Evolutionary conservation across 2,329 filamentous ascomycete species (phyloP).

Genomic region (Stagonosporopsis vannaccii): DNA sequence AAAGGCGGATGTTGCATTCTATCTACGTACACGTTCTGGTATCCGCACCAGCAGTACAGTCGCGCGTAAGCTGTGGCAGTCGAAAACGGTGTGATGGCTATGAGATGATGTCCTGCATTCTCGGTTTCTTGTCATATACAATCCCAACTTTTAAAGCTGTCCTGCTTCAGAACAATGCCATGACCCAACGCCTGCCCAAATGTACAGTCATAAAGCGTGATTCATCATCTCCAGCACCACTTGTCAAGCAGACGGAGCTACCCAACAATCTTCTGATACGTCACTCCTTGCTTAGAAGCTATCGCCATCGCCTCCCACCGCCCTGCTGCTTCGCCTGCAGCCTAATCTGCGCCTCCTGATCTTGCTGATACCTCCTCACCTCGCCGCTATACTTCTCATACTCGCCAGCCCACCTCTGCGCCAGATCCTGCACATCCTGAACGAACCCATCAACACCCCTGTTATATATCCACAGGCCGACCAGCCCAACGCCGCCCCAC

Average conservation of each 20-base stretch:
- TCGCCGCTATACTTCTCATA: slow-evolving; percentile 46
- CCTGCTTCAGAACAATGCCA: slow-evolving; percentile 6
- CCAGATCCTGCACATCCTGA: slow-evolving; percentile 60
- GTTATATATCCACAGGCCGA: slow-evolving; percentile 64
- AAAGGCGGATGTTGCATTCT: too few species aligned
- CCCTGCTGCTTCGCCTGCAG: slow-evolving; percentile 29
- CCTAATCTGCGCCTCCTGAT: slow-evolving; percentile 37
- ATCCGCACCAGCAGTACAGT: too few species aligned
- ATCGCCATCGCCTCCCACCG: slow-evolving; percentile 14
- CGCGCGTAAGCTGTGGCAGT: too few species aligned
- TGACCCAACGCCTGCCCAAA: slow-evolving; percentile 1
- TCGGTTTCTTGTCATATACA: background rate
- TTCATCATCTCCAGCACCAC: slow-evolving; percentile 1
- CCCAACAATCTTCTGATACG: background rate
- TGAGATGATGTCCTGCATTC: background rate
- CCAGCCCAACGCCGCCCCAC: slow-evolving; percentile 65
- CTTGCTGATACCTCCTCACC: slow-evolving; percentile 34
- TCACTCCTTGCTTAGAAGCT: background rate
- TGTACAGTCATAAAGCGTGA: slow-evolving; percentile 14
- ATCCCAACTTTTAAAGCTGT: background rate
- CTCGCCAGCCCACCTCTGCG: slow-evolving; percentile 48
- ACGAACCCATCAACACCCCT: slow-evolving; percentile 71
- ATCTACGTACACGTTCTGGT: too few species aligned
- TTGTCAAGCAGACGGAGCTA: background rate
- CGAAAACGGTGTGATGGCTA: background rate